Evolutionary conservation across 2,329 filamentous ascomycete species (phyloP).

Genomic region (Phyllachora maydis): DNA sequence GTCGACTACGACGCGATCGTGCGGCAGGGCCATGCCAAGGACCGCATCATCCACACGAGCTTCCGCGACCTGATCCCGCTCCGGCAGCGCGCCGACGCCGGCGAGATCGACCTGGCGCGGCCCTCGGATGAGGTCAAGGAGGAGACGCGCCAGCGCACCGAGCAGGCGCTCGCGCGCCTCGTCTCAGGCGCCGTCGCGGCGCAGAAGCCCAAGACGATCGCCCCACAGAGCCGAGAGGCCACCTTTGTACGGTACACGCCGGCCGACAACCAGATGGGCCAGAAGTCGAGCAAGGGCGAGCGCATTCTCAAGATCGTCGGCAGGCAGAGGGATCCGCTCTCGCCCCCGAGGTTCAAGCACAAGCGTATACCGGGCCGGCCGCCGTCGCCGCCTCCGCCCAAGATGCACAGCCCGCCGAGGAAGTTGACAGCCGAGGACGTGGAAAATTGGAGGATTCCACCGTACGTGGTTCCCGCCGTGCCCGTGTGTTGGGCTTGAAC

Average conservation of each 20-base stretch:
- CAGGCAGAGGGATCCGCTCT: constrained; percentile 82
- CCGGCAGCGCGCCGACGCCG: constrained; percentile 78
- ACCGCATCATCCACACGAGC: constrained; percentile 74
- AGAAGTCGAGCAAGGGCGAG: constrained; percentile 67
- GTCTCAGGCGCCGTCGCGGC: constrained; percentile 73
- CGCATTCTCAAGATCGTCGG: constrained; percentile 98
- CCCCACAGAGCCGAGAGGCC: constrained; percentile 61
- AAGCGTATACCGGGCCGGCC: constrained; percentile 93
- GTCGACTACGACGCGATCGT: constrained; percentile 95
- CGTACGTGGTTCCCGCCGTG: too few species aligned
- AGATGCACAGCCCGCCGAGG: constrained; percentile 85
- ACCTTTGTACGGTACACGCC: constrained; percentile 94
- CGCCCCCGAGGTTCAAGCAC: constrained; percentile 95
- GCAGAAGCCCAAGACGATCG: constrained; percentile 91
- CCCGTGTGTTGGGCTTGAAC: too few species aligned
- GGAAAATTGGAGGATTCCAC: constrained; percentile 78
- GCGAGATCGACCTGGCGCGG: constrained; percentile 70
- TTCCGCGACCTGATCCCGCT: constrained; percentile 96
- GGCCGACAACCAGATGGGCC: constrained; percentile 92
- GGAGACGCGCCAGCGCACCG: constrained; percentile 71
- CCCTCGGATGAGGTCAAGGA: constrained; percentile 71
- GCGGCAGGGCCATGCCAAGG: constrained; percentile 65
- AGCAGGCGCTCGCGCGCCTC: constrained; percentile 62
- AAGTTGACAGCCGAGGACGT: constrained; percentile 95
- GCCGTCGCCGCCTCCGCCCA: constrained; percentile 76